Base-by-base conservation (phyloP, 768 basidiomycete genomes). In the Suillus fuscotomentosus region DNA sequence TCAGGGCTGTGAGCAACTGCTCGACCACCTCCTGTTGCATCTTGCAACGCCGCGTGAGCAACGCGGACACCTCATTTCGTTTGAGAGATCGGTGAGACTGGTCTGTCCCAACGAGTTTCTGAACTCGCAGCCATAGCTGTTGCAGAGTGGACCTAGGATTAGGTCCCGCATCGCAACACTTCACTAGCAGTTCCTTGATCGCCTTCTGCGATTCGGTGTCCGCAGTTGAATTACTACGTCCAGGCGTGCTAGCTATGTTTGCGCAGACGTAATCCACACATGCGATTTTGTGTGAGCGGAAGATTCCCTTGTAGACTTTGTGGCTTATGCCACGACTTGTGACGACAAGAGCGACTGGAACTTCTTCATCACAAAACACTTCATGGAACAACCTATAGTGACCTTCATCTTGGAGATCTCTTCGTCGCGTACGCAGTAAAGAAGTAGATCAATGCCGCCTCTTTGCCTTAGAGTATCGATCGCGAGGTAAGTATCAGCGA, bases 401-500 rank as follows among this genome's bases (percentile, higher is more conserved):
- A 15, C 63, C 71, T 20, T 34, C 57, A 82, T 81, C 50, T 71
- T 73, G 27, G 72, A 68, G 22, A 75, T 78, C n/a, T 75, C 70
- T 3, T 79, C 78, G 24, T 70, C 77, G n/a, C 77, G 75, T 64
- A 80, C 72, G 60, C 76, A 76, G 62, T 76, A 80, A 3, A 82
- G 67, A 39, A 83, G 69, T 27, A 83, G 76, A 64, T 73, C 77
- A 27, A 83, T 59, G 13, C 63, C 45, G 13, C 24, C 70, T 5
- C 82, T 80, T 5, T 67, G 64, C 31, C 70, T 65, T 38, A 82
- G 65, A 31, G 64, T 71, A 50, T 67, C 69, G 65, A 84, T 65
- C 24, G 83, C 75, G 20, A 68, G 31, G 38, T 78, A 73, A 0
- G 76, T 72, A 34, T 78, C 68, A 48, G 71, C 71, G 41, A 78